phyloP scores from a whole-genome alignment of 306 rosid species.

The Ceratonia siliqua region DNA sequence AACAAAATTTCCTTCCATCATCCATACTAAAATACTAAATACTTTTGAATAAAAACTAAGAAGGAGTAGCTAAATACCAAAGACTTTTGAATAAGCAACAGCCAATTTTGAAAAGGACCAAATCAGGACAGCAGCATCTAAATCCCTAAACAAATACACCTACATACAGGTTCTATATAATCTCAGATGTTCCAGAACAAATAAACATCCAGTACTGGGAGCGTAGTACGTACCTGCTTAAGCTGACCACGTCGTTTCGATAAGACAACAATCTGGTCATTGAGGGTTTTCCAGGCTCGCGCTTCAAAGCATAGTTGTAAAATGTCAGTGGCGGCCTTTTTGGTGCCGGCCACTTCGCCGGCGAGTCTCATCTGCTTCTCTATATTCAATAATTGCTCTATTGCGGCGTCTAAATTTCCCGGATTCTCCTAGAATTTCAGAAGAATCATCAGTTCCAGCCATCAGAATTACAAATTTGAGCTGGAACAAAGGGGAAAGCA shows the following conservation, averaged over 20 bases:
- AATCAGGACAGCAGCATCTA: slow-evolving; percentile 1
- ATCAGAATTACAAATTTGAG: background rate
- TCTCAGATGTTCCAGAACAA: background rate
- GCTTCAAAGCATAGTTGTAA: slow-evolving; percentile 76
- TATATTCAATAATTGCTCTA: slow-evolving; percentile 69
- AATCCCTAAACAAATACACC: background rate
- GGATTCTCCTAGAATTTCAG: slow-evolving; percentile 51
- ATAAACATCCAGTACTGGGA: background rate
- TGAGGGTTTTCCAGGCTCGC: slow-evolving; percentile 81
- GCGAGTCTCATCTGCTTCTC: slow-evolving; percentile 83
- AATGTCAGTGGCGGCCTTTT: slow-evolving; percentile 78
- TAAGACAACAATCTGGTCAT: slow-evolving; percentile 79
- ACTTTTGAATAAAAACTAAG: background rate
- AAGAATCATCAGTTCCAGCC: slow-evolving; percentile 1
- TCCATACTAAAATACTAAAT: background rate
- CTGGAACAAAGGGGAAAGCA: background rate
- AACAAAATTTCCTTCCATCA: slow-evolving; percentile 1
- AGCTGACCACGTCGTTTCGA: slow-evolving; percentile 95
- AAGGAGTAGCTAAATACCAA: background rate
- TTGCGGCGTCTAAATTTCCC: slow-evolving; percentile 55
- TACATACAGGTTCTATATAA: background rate
- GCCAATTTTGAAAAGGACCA: background rate
- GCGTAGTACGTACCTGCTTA: slow-evolving; percentile 56
- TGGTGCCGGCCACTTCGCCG: slow-evolving; percentile 78
- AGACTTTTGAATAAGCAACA: background rate